Percentiles rank a stretch among this genome's conserved stretches.
Conservation (phyloP, 2,329 filamentous ascomycete genomes). For the Scedosporium apiospermum region DNA sequence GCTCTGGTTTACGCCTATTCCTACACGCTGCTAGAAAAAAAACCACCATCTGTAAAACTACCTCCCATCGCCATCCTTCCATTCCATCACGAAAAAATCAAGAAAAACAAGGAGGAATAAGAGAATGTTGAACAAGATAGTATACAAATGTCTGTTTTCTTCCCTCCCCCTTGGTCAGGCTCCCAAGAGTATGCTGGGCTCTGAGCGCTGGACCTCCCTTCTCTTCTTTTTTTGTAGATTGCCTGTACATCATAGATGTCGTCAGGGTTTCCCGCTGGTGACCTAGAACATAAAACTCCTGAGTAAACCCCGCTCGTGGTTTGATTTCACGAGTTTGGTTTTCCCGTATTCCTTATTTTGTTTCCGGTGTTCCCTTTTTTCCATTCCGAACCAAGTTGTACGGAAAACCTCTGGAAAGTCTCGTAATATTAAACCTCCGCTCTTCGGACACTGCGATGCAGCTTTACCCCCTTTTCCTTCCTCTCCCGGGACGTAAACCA, state of each 20-base stretch:
- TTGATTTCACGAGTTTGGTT: not conserved
- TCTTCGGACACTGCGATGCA: not conserved
- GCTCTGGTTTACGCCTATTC: not conserved
- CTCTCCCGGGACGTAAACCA: not conserved
- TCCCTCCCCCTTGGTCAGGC: not conserved
- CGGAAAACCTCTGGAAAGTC: not conserved
- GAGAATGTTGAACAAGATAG: not conserved
- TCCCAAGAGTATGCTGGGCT: not conserved
- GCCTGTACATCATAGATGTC: too few species aligned
- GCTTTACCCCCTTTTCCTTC: not conserved
- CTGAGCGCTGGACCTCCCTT: not conserved
- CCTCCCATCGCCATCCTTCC: not conserved
- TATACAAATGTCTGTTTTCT: not conserved
- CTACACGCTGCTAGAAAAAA: not conserved
- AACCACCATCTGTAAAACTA: not conserved
- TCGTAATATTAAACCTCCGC: not conserved
- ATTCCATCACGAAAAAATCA: not conserved
- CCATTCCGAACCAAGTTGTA: not conserved
- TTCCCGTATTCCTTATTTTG: conserved; percentile 1
- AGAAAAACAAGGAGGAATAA: not conserved
- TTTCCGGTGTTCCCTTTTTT: not conserved
- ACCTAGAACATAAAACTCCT: too few species aligned
- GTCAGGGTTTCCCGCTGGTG: too few species aligned
- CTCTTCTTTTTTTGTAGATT: too few species aligned
- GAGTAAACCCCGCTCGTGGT: too few species aligned